Percentiles rank a stretch among this genome's conserved stretches.
phyloP scores from a whole-genome alignment of 345 rosid species.

The Cardamine occulta region DNA sequence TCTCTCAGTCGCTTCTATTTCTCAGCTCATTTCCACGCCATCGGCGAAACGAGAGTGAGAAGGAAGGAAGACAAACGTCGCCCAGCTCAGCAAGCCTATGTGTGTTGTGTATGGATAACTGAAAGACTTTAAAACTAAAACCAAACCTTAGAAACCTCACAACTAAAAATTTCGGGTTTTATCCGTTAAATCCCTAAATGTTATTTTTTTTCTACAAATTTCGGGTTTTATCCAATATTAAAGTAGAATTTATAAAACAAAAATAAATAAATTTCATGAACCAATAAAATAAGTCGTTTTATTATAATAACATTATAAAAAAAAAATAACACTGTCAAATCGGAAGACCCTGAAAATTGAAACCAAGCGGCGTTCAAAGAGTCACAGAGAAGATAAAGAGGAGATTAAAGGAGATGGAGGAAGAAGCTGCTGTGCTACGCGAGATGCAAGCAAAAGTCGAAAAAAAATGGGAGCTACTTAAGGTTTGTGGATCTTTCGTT shows the following conservation, averaged over 20 bases:
- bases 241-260: neutral
- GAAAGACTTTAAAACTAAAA: constrained; percentile 16
- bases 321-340: too few relatives aligned
- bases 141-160: constrained; percentile 32
- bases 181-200: constrained; percentile 20
- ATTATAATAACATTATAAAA: too few relatives aligned
- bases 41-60: neutral
- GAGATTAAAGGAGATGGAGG: too few relatives aligned
- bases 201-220: neutral
- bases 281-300: too few relatives aligned
- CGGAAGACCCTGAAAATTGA: too few relatives aligned
- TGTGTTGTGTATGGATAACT: constrained; percentile 32
- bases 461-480: too few relatives aligned
- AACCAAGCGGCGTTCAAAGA: too few relatives aligned
- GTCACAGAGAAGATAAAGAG: too few relatives aligned
- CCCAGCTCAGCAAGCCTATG: neutral
- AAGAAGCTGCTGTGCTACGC: too few relatives aligned
- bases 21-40: constrained; percentile 6
- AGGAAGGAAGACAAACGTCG: constrained; percentile 21
- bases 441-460: too few relatives aligned
- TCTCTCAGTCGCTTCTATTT: neutral
- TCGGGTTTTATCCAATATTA: neutral
- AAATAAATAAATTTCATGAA: too few relatives aligned
- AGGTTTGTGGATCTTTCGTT: too few relatives aligned
- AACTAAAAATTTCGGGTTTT: constrained; percentile 14